A percentile compares a stretch with the other conserved stretches of the same genome.
Evolutionary conservation across 805 yeast species (phyloP).

Genomic region (Pichia cephalocereana): DNA sequence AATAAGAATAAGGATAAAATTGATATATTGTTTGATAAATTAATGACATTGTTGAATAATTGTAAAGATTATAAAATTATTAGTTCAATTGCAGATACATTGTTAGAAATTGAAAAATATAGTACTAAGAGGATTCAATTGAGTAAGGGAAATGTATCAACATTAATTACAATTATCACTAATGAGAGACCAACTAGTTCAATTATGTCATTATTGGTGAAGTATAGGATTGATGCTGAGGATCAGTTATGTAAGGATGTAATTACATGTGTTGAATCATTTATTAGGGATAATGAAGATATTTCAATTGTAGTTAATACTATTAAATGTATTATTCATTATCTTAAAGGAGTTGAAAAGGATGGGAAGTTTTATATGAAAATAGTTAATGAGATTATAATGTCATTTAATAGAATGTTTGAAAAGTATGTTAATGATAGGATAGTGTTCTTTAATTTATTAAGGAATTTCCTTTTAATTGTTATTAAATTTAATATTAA

Average conservation of each 20-base stretch:
- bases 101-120: slow-evolving; percentile 2
- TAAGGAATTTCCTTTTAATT: slow-evolving; percentile 4
- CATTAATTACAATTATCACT: slow-evolving; percentile 16
- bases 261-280: slow-evolving; percentile 3
- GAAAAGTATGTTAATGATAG: not conserved
- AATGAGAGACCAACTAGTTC: slow-evolving; percentile 14
- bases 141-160: not conserved
- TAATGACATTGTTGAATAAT: not conserved
- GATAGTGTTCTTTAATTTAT: slow-evolving; percentile 1
- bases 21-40: not conserved
- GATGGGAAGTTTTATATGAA: not conserved
- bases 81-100: not conserved
- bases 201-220: too few relatives aligned
- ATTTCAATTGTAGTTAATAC: slow-evolving; percentile 3
- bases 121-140: not conserved
- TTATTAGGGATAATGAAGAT: not conserved
- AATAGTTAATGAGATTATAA: not conserved
- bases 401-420: not conserved
- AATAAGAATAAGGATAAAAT: slow-evolving; percentile 1
- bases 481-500: not conserved
- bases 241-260: not conserved
- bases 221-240: too few relatives aligned
- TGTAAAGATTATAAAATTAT: not conserved
- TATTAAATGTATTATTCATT: slow-evolving; percentile 3
- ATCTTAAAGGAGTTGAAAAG: not conserved